A percentile compares a stretch with the other conserved stretches of the same genome.
phyloP scores from a whole-genome alignment of 2,329 filamentous ascomycete species.

The Aspergillus novofumigatus region DNA sequence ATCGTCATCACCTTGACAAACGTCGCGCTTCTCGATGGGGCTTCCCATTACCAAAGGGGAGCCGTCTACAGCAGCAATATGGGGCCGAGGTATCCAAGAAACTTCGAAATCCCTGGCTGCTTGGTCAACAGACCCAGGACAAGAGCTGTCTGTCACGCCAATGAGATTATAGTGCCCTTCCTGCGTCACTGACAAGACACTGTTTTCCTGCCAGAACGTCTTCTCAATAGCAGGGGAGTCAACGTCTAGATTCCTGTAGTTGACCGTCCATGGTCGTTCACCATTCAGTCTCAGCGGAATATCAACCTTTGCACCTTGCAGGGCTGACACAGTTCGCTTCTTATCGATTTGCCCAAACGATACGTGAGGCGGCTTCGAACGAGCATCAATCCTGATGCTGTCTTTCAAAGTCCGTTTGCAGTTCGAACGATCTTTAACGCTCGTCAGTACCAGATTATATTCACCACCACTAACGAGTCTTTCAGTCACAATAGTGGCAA shows the following conservation, averaged over 20 bases:
- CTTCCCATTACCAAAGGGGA: slow-evolving; percentile 48
- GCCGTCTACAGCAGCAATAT: slow-evolving; percentile 56
- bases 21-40: slow-evolving; percentile 68
- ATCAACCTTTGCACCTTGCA: slow-evolving; percentile 70
- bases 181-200: slow-evolving; percentile 60
- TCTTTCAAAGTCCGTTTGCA: slow-evolving; percentile 85
- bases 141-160: slow-evolving; percentile 72
- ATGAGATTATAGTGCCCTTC: slow-evolving; percentile 77
- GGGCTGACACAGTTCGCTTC: slow-evolving; percentile 66
- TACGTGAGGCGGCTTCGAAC: slow-evolving; percentile 80
- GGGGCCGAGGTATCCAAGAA: slow-evolving; percentile 78
- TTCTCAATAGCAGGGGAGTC: slow-evolving; percentile 48
- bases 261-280: slow-evolving; percentile 76
- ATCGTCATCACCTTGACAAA: slow-evolving; percentile 94
- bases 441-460: slow-evolving; percentile 80
- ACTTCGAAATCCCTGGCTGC: slow-evolving; percentile 72
- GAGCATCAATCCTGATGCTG: slow-evolving; percentile 78
- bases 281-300: slow-evolving; percentile 83
- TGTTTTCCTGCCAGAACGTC: slow-evolving; percentile 57
- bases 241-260: slow-evolving; percentile 65
- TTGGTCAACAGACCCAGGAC: slow-evolving; percentile 74
- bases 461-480: slow-evolving; percentile 76
- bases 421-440: slow-evolving; percentile 77
- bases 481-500: slow-evolving; percentile 70
- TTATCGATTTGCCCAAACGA: slow-evolving; percentile 83